A percentile compares a stretch with the other conserved stretches of the same genome.
phyloP scores from a whole-genome alignment of 768 basidiomycete species.

The Inosperma sp. region DNA sequence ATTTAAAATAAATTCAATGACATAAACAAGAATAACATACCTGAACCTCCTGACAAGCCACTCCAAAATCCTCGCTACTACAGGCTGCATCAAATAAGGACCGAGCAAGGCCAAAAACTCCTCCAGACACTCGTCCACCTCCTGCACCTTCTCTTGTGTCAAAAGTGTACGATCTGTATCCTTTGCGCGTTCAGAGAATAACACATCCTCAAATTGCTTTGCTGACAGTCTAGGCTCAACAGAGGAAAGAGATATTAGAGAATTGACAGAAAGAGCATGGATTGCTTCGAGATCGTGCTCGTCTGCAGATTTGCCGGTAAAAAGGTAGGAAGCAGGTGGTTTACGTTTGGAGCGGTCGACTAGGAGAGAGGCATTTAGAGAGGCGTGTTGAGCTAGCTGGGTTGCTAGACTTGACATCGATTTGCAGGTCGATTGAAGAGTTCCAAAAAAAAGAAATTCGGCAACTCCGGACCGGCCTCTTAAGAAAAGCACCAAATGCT shows the following conservation, averaged over 20 bases:
- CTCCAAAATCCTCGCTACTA: constrained; percentile 80
- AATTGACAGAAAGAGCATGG: constrained; percentile 74
- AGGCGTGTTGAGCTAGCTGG: constrained; percentile 75
- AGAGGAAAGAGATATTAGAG: constrained; percentile 63
- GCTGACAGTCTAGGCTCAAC: constrained; percentile 60
- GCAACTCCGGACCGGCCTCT: no score
- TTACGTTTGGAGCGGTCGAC: constrained; percentile 60
- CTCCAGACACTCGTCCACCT: constrained; percentile 58
- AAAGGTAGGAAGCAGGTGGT: constrained; percentile 78
- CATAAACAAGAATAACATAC: constrained; percentile 39
- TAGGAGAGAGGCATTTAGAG: constrained; percentile 72
- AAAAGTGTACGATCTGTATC: constrained; percentile 75
- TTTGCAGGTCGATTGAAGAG: no score
- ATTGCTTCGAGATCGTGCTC: constrained; percentile 86
- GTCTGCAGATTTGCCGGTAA: constrained; percentile 76
- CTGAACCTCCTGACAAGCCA: constrained; percentile 94
- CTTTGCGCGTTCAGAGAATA: constrained; percentile 82
- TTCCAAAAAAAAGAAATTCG: no score
- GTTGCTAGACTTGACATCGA: constrained; percentile 74
- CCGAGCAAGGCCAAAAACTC: constrained; percentile 68
- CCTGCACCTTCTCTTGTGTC: constrained; percentile 52
- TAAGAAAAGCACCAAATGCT: no score
- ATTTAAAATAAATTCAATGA: neutral
- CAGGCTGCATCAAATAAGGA: constrained; percentile 74
- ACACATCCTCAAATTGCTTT: constrained; percentile 53